Evolutionary conservation across 1,284 basidiomycete species (phyloP).

Genomic region (Puccinia horiana): DNA sequence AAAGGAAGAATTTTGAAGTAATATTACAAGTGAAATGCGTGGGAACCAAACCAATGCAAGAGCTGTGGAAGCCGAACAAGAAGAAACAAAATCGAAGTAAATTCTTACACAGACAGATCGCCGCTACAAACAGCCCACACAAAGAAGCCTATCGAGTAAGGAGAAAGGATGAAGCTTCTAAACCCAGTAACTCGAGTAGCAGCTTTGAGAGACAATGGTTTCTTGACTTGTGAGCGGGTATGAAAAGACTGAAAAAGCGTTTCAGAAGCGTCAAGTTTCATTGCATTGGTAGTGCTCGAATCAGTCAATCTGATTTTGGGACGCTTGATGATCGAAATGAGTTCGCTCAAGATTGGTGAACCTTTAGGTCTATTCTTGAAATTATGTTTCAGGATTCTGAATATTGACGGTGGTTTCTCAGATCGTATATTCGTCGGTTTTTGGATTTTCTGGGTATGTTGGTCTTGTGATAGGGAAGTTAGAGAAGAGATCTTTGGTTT

Average conservation of each 20-base stretch:
- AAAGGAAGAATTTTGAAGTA: too few relatives aligned
- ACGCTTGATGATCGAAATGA: background rate
- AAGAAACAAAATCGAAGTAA: too few relatives aligned
- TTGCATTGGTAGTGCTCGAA: background rate
- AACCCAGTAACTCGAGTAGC: conserved; percentile 14
- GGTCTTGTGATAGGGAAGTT: background rate
- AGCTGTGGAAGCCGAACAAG: too few relatives aligned
- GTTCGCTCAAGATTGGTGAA: background rate
- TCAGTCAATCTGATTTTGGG: background rate
- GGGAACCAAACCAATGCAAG: too few relatives aligned
- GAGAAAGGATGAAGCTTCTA: conserved; percentile 30
- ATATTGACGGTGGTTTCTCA: background rate
- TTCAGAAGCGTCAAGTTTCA: background rate
- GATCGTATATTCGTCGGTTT: background rate
- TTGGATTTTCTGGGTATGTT: too few relatives aligned
- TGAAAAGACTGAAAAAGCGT: background rate
- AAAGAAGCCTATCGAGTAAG: conserved; percentile 44
- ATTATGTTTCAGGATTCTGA: background rate
- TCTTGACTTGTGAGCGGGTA: background rate
- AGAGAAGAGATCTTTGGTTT: background rate
- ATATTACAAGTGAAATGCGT: too few relatives aligned
- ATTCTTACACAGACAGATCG: background rate
- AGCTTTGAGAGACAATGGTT: background rate
- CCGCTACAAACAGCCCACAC: conserved; percentile 46
- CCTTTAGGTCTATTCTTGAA: background rate